Evolutionary conservation across 371 early-diverging fungal genomes (phyloP).

Genomic region (Encephalitozoon cuniculi): DNA sequence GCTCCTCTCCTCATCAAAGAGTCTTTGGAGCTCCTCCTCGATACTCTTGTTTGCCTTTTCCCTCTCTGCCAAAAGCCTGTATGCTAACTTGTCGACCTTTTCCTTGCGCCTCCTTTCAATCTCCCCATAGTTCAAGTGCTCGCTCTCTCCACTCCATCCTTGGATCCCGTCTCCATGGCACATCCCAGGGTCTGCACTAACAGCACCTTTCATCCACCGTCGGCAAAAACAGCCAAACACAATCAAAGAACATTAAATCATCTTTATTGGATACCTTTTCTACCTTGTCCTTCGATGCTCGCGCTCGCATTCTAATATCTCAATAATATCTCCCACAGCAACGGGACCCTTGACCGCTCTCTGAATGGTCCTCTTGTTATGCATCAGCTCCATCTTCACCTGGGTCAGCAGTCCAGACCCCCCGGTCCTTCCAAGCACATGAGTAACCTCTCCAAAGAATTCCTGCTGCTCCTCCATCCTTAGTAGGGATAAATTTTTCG

Average conservation of each 20-base stretch:
- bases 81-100: neutral
- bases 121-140: neutral
- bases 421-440: conserved; percentile 50
- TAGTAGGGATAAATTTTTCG: conserved; percentile 32
- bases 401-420: conserved; percentile 54
- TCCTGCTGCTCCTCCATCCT: conserved; percentile 46
- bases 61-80: neutral
- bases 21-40: conserved; percentile 7
- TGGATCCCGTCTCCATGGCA: neutral
- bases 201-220: neutral
- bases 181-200: neutral
- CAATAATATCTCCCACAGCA: conserved; percentile 54
- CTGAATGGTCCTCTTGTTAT: conserved; percentile 43
- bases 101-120: conserved; percentile 11
- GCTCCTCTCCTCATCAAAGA: neutral
- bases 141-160: neutral
- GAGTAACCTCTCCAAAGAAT: conserved; percentile 52
- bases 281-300: conserved; percentile 59
- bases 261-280: conserved; percentile 25
- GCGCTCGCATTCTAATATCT: conserved; percentile 60
- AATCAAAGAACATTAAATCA: conserved; percentile 14
- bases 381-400: conserved; percentile 44
- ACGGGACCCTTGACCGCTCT: conserved; percentile 58
- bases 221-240: neutral
- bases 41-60: neutral